Conservation (phyloP, 2,329 filamentous ascomycete species). For the Verticillium albo-atrum region DNA sequence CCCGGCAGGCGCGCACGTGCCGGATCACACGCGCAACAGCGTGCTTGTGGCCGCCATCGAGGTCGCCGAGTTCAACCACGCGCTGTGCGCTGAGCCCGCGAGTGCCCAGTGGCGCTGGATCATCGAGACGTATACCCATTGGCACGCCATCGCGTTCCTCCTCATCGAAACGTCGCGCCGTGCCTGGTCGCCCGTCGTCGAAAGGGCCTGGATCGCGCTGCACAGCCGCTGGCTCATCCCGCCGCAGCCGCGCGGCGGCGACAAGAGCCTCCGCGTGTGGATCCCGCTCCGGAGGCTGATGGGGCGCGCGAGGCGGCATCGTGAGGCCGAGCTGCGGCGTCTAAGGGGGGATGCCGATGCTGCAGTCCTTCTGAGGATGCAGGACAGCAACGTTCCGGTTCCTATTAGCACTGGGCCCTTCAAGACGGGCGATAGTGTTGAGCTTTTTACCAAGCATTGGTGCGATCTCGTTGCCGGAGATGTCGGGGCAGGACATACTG, state of each 20-base stretch:
- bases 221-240: conserved; percentile 40
- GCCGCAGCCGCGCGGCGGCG: conserved; percentile 16
- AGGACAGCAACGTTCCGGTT: conserved; percentile 18
- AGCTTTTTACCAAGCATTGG: conserved; percentile 25
- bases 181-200: conserved; percentile 38
- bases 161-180: conserved; percentile 45
- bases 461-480: conserved; percentile 17
- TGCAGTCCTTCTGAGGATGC: conserved; percentile 16
- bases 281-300: conserved; percentile 34
- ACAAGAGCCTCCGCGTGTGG: conserved; percentile 30
- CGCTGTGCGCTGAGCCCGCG: conserved; percentile 44
- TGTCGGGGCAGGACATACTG: background rate
- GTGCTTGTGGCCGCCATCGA: conserved; percentile 48
- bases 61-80: conserved; percentile 51
- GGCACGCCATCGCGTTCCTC: conserved; percentile 54
- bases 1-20: conserved; percentile 27
- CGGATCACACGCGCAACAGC: conserved; percentile 33
- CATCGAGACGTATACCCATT: conserved; percentile 55
- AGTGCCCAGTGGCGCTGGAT: conserved; percentile 53
- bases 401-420: conserved; percentile 25
- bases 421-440: conserved; percentile 12
- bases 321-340: conserved; percentile 27
- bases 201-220: conserved; percentile 43
- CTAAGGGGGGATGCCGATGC: conserved; percentile 22
- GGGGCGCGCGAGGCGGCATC: conserved; percentile 30